Percentiles rank a stretch among this genome's conserved stretches.
These are phyloP conservation scores for Wickerhamiella nectarea DNA, from an alignment of 805 yeast species.

Conservation along the genomic window DNA sequence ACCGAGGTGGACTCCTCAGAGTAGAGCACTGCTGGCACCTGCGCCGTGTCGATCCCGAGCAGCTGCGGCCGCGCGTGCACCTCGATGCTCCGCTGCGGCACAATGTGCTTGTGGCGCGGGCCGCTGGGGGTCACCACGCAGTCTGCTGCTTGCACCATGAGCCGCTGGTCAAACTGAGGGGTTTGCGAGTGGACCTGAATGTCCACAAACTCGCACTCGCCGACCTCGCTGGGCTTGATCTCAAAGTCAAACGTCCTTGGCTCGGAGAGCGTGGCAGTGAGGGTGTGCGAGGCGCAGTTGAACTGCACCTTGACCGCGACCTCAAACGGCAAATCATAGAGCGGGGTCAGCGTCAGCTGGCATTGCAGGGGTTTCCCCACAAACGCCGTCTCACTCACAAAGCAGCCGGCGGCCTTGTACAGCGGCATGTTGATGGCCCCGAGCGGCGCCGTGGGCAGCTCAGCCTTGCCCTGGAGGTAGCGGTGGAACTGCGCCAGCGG, in stretches of 20 bases:
- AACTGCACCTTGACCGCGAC: constrained; percentile 12
- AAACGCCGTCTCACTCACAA: constrained; percentile 11
- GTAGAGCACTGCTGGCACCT: background rate
- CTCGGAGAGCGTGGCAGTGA: background rate
- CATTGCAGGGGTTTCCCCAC: constrained; percentile 15
- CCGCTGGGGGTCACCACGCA: background rate
- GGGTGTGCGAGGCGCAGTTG: constrained; percentile 11
- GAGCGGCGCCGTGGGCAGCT: background rate
- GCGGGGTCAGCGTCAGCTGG: constrained; percentile 16
- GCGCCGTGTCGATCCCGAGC: constrained; percentile 5
- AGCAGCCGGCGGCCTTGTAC: constrained; percentile 14
- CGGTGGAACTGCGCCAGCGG: background rate
- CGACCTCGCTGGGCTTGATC: constrained; percentile 19
- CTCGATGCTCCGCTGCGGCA: constrained; percentile 6
- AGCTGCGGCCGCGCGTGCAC: constrained; percentile 23
- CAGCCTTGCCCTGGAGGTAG: background rate
- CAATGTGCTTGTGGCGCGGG: background rate
- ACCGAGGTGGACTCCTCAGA: constrained; percentile 19
- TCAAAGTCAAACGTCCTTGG: constrained; percentile 20
- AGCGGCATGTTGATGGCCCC: constrained; percentile 8
- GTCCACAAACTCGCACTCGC: constrained; percentile 17
- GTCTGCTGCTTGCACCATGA: constrained; percentile 5
- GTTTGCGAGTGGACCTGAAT: constrained; percentile 11
- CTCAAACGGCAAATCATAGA: constrained; percentile 10
- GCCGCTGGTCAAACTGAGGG: constrained; percentile 11